These are phyloP conservation scores for Plasmodium falciparum DNA, from an alignment of 169 alveolate species.

Conservation along the genomic window DNA sequence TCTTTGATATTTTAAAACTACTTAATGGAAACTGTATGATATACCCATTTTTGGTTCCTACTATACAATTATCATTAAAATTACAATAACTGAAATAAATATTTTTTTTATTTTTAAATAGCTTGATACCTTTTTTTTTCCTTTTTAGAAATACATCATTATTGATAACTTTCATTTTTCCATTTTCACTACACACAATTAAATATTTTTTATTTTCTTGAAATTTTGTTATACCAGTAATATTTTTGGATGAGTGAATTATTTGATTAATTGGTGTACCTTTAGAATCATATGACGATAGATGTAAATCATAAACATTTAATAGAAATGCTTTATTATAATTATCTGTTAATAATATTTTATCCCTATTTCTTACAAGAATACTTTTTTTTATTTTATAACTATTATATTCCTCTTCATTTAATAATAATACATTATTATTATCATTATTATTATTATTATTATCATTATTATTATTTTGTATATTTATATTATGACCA, in stretches of 20 bases:
- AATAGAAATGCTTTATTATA: constrained; percentile 49
- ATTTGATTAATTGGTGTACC: constrained; percentile 67
- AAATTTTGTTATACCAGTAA: constrained; percentile 56
- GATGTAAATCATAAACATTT: constrained; percentile 37
- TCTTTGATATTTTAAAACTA: constrained; percentile 66
- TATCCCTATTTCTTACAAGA: constrained; percentile 37
- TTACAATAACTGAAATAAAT: constrained; percentile 66
- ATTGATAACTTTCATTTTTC: constrained; percentile 70
- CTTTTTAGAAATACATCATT: constrained; percentile 61
- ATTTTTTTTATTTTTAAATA: constrained; percentile 69
- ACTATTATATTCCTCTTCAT: constrained; percentile 1
- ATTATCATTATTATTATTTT: neutral
- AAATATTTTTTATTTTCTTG: constrained; percentile 62
- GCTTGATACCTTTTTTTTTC: constrained; percentile 65
- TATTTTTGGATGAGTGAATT: constrained; percentile 31
- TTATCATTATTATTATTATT: neutral
- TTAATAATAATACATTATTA: neutral
- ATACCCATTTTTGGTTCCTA: constrained; percentile 72
- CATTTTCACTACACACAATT: constrained; percentile 75
- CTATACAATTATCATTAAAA: constrained; percentile 65
- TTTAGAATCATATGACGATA: constrained; percentile 67
- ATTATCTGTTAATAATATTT: constrained; percentile 52
- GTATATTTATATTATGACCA: no score
- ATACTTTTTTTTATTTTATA: constrained; percentile 71
- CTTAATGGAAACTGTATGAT: constrained; percentile 62